Evolutionary conservation across 2,329 filamentous ascomycete species (phyloP).

Genomic region (Aspergillus tamarii): DNA sequence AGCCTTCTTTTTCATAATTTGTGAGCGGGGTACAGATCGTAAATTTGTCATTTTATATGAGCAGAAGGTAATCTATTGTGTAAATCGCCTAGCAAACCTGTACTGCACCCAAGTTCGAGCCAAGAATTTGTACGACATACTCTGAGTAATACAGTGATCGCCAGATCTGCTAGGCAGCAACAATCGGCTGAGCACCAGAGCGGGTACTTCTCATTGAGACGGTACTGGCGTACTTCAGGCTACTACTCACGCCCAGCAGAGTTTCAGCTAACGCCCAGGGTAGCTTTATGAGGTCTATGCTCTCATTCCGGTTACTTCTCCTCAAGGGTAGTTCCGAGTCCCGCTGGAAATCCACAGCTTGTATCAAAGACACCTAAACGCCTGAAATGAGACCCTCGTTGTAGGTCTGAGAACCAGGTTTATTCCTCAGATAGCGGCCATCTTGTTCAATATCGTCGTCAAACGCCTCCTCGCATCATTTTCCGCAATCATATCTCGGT

Average conservation of each 20-base stretch:
- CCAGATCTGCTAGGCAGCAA: slow-evolving; percentile 17
- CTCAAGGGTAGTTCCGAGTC: not conserved
- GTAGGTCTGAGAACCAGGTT: not conserved
- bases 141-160: not conserved
- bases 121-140: no score
- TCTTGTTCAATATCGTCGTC: slow-evolving; percentile 34
- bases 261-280: not conserved
- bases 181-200: not conserved
- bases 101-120: no score
- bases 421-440: slow-evolving; percentile 25
- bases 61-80: no score
- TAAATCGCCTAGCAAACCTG: not conserved
- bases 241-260: not conserved
- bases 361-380: not conserved
- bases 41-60: no score
- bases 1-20: no score
- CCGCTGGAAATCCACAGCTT: not conserved
- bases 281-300: not conserved
- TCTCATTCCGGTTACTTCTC: not conserved
- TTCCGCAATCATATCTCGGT: slow-evolving; percentile 38
- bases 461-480: slow-evolving; percentile 41
- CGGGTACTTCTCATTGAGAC: not conserved
- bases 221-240: not conserved
- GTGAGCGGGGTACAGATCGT: no score
- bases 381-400: not conserved